A percentile compares a stretch with the other conserved stretches of the same genome.
Conservation (phyloP, 805 yeast genomes). For the Starmerella asiatica region DNA sequence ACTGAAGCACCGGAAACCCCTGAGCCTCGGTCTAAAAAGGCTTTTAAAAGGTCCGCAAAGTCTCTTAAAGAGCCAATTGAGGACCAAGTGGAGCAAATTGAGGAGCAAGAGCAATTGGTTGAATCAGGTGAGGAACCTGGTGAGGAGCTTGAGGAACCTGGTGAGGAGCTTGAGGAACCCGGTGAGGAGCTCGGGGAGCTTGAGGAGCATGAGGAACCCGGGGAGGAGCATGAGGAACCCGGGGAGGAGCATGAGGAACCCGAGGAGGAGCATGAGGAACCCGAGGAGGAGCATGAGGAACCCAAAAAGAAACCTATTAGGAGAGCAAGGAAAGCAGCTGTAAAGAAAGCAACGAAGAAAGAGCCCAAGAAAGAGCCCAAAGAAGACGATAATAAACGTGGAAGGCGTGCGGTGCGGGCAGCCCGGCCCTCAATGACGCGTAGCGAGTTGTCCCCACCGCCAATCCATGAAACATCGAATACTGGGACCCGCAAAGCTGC, state of each 20-base stretch:
- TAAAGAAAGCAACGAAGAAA: neutral
- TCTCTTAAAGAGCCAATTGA: neutral
- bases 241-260: neutral
- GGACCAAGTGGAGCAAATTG: conserved; percentile 1
- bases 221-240: neutral
- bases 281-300: neutral
- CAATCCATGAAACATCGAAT: neutral
- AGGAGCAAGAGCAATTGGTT: neutral
- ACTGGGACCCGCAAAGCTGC: neutral
- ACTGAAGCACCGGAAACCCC: too few relatives aligned
- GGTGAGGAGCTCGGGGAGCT: neutral
- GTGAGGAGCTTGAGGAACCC: neutral
- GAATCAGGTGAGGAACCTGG: conserved; percentile 1
- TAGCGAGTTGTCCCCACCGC: conserved; percentile 4
- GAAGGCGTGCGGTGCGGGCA: conserved; percentile 4
- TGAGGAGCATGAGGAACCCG: neutral
- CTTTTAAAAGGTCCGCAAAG: too few relatives aligned
- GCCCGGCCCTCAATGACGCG: conserved; percentile 11
- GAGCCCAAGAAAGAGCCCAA: neutral
- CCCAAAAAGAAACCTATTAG: neutral
- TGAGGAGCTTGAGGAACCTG: neutral
- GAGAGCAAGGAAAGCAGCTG: too few relatives aligned
- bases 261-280: neutral
- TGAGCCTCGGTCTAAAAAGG: too few relatives aligned
- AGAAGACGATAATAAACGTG: neutral